Conservation (phyloP, 495 filamentous ascomycete species). For the Friedmanniomyces endolithicus region DNA sequence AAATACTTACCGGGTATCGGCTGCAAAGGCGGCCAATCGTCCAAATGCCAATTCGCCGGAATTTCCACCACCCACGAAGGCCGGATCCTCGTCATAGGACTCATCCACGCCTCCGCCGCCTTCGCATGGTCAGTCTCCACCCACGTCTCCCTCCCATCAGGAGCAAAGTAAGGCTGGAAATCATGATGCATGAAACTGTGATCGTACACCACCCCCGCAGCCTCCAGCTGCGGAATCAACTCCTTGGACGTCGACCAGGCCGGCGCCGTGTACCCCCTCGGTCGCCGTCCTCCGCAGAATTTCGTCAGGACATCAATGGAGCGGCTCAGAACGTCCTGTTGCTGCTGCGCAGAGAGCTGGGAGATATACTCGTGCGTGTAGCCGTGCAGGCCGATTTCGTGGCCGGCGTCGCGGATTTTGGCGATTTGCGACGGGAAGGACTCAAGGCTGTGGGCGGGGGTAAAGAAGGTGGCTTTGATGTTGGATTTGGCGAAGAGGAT, state of each 20-base stretch:
- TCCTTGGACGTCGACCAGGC: constrained; percentile 57
- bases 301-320: constrained; percentile 27
- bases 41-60: constrained; percentile 56
- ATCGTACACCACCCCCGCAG: constrained; percentile 59
- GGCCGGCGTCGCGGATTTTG: constrained; percentile 32
- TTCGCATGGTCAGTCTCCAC: constrained; percentile 50
- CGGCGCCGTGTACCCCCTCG: constrained; percentile 37
- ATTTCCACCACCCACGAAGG: constrained; percentile 50
- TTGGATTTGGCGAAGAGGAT: constrained; percentile 30
- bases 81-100: constrained; percentile 36
- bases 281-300: constrained; percentile 27
- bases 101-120: constrained; percentile 54
- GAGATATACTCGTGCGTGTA: constrained; percentile 33
- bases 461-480: constrained; percentile 36
- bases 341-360: constrained; percentile 25
- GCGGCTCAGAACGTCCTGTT: constrained; percentile 30
- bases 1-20: too few relatives aligned
- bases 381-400: constrained; percentile 35
- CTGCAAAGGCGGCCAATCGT: constrained; percentile 44
- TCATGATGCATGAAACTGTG: constrained; percentile 58
- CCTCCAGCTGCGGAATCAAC: constrained; percentile 51
- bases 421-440: constrained; percentile 30
- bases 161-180: constrained; percentile 52
- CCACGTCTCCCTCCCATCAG: constrained; percentile 42
- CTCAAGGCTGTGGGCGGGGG: constrained; percentile 32